Conservation (phyloP, 805 yeast species). For the Groenewaldozyma salmanticensis region DNA sequence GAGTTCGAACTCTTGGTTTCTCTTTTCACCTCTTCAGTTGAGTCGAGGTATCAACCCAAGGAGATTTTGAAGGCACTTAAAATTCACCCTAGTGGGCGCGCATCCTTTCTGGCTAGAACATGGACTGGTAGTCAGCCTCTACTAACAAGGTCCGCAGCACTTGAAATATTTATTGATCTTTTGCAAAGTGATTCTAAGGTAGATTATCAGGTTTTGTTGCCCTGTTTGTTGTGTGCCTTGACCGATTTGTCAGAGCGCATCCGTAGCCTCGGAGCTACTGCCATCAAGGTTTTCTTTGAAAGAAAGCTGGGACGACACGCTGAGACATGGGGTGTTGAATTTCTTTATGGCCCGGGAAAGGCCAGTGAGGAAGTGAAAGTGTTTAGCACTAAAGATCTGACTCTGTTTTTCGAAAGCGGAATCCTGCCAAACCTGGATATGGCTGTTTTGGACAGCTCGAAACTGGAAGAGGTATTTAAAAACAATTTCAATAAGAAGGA, state of each 20-base stretch:
- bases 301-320: constrained; percentile 18
- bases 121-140: constrained; percentile 28
- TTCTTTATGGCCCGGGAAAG: constrained; percentile 44
- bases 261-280: constrained; percentile 23
- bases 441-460: constrained; percentile 41
- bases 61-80: constrained; percentile 4
- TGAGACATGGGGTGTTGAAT: constrained; percentile 25
- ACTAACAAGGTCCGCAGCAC: constrained; percentile 28
- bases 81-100: constrained; percentile 5
- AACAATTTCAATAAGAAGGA: constrained; percentile 5
- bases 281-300: too few species aligned
- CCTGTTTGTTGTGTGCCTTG: constrained; percentile 25
- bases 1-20: constrained; percentile 6
- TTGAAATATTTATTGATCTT: constrained; percentile 16
- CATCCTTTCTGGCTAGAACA: constrained; percentile 28
- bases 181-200: constrained; percentile 5
- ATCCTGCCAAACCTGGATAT: constrained; percentile 33
- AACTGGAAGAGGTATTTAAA: constrained; percentile 26
- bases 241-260: constrained; percentile 26
- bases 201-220: constrained; percentile 30
- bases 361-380: constrained; percentile 41
- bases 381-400: constrained; percentile 55
- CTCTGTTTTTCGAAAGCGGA: constrained; percentile 30
- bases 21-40: constrained; percentile 7
- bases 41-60: background rate